Percentiles rank a stretch among this genome's conserved stretches.
Conservation (phyloP, 1,284 basidiomycete species). For the Fomitopsis palustris region DNA sequence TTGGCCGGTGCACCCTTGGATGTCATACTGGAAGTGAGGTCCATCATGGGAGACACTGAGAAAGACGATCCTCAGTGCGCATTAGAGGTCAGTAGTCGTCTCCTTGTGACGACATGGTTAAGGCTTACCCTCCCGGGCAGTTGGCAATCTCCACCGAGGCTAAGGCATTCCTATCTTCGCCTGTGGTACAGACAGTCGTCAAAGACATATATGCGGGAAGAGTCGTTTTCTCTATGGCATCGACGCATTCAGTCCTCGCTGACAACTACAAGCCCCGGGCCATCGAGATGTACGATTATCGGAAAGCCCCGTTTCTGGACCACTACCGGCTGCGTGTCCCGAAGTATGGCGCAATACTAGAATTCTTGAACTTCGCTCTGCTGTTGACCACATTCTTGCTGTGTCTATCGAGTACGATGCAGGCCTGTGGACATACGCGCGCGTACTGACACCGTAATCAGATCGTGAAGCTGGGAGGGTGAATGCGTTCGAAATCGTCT, state of each 20-base stretch:
- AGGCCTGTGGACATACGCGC: neutral
- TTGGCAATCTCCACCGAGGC: slow-evolving; percentile 82
- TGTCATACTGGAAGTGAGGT: slow-evolving; percentile 61
- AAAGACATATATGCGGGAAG: slow-evolving; percentile 78
- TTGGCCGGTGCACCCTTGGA: slow-evolving; percentile 73
- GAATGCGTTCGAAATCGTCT: slow-evolving; percentile 64
- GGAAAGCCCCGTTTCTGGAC: slow-evolving; percentile 75
- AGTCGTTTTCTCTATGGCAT: slow-evolving; percentile 63
- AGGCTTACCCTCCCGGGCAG: slow-evolving; percentile 34
- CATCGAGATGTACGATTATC: slow-evolving; percentile 74
- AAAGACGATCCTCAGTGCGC: slow-evolving; percentile 68
- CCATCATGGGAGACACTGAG: slow-evolving; percentile 49
- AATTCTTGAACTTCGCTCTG: slow-evolving; percentile 72
- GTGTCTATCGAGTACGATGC: slow-evolving; percentile 56
- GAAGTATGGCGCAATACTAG: slow-evolving; percentile 73
- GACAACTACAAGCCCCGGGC: slow-evolving; percentile 83
- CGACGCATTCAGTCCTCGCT: slow-evolving; percentile 70
- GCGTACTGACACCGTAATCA: slow-evolving; percentile 23
- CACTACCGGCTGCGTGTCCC: slow-evolving; percentile 86
- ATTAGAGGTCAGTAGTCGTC: slow-evolving; percentile 58
- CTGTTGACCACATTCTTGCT: slow-evolving; percentile 72
- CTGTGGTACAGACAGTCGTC: slow-evolving; percentile 79
- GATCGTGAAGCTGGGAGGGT: slow-evolving; percentile 52
- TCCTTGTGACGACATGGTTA: neutral
- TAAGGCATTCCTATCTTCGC: slow-evolving; percentile 75